Conservation (phyloP, 352 stramenopile species). For the Pythium pectinolyticum region DNA sequence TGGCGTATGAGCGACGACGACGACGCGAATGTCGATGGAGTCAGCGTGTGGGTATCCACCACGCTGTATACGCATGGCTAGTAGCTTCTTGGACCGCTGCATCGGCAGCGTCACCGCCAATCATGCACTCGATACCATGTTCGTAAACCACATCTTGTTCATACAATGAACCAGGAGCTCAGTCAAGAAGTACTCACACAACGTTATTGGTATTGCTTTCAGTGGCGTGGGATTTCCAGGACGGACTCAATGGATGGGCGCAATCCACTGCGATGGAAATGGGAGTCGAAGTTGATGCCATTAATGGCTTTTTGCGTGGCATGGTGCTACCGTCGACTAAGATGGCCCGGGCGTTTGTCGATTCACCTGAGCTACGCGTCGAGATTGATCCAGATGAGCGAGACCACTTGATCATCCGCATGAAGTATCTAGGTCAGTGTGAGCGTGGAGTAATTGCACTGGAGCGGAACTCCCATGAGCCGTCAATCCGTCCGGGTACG, state of each 20-base stretch:
- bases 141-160: constrained; percentile 7
- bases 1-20: no score
- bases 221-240: constrained; percentile 68
- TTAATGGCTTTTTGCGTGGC: constrained; percentile 43
- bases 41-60: background rate
- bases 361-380: constrained; percentile 58
- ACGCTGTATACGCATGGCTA: background rate
- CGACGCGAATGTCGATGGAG: background rate
- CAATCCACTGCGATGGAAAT: constrained; percentile 67
- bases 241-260: constrained; percentile 56
- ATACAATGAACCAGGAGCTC: background rate
- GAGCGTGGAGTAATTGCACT: constrained; percentile 54
- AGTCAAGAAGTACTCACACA: background rate
- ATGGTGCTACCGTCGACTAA: constrained; percentile 42
- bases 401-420: constrained; percentile 57
- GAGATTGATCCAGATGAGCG: constrained; percentile 49
- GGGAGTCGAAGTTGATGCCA: constrained; percentile 56
- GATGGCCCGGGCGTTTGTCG: constrained; percentile 44
- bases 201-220: background rate
- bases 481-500: constrained; percentile 28
- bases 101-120: background rate
- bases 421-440: constrained; percentile 61
- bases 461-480: constrained; percentile 45
- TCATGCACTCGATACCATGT: constrained; percentile 48
- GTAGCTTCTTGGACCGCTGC: background rate